Base-by-base conservation (phyloP, 169 alveolate species). In the Plasmodium sp. region DNA sequence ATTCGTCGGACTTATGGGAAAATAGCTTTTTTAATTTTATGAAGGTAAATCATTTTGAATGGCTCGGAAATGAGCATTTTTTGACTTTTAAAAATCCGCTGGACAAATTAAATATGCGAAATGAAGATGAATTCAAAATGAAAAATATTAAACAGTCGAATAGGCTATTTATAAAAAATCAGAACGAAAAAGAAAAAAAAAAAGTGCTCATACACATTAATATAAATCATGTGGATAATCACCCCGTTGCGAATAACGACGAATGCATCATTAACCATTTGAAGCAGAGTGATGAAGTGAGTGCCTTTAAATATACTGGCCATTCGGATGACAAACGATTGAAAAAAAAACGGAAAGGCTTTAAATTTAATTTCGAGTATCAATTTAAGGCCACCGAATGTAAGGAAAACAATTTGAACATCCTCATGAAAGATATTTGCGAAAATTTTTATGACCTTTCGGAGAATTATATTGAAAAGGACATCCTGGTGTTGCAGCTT, bases 11-110 rank as follows among this genome's bases (percentile, higher is more conserved):
- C 72, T 80, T 90, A 43, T 80, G 90, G 94, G 71, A 90, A 43
- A 90, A 90, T 80, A 41, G 41, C 39, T 90, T 90, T 90, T 90
- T 58, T 51, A 90, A 90, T 79, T 90, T 90, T 67, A 90, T 90
- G 94, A 90, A 80, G 67, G 83, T 90, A 80, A 90, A 90, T 67
- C 82, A 90, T 62, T 90, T 67, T 79, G 79, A 79, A 18, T 90
- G 90, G 79, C 83, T 90, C 18, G 94, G 94, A 41, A 39, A 67
- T 27, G 73, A 79, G 6, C 34, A 67, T 27, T 80, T 80, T 3
- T 27, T n/a, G 14, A 71, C 43, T 16, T 62, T 71, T 18, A 33
- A 36, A 34, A 81, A 36, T 58, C 90, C 94, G 27, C 22, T 81
- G 9, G 75, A 90, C 41, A 90, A 62, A 39, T 56, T 33, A 12